These are phyloP conservation scores for Trichoderma cornu-damae DNA, from an alignment of 2,329 filamentous ascomycete genomes.

Conservation along the genomic window DNA sequence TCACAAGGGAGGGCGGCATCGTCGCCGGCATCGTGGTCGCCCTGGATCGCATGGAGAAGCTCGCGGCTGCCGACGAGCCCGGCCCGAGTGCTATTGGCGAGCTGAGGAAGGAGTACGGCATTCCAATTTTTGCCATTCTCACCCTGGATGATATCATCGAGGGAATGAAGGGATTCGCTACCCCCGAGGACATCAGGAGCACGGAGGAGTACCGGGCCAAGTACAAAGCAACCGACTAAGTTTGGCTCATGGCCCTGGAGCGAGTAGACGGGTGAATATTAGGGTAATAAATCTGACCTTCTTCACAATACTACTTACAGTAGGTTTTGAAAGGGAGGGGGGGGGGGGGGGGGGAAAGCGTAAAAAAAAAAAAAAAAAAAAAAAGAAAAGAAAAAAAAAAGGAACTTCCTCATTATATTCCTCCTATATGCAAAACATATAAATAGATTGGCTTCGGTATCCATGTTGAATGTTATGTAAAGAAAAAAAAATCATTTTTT, in stretches of 20 bases:
- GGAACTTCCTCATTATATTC: not conserved
- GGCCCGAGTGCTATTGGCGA: constrained; percentile 80
- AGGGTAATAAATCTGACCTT: not conserved
- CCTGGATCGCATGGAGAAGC: constrained; percentile 80
- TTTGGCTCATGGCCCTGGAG: not conserved
- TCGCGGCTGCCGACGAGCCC: constrained; percentile 57
- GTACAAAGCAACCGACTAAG: constrained; percentile 56
- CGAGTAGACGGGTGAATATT: not conserved
- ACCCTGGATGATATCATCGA: constrained; percentile 78
- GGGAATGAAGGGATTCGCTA: constrained; percentile 58
- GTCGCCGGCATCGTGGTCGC: constrained; percentile 86
- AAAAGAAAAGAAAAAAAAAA: not conserved
- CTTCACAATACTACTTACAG: not conserved
- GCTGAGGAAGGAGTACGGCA: constrained; percentile 73
- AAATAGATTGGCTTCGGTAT: not conserved
- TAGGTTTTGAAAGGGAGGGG: not conserved
- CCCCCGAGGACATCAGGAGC: constrained; percentile 56
- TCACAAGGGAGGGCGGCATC: constrained; percentile 75
- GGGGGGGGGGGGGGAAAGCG: too few relatives aligned
- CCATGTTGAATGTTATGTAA: not conserved
- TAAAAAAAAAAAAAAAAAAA: not conserved
- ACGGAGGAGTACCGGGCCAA: constrained; percentile 69
- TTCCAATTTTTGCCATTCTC: constrained; percentile 79
- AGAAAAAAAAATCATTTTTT: too few relatives aligned
- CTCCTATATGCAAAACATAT: not conserved